Conservation (phyloP, 371 early-diverging fungal genomes). For the Mucor indicus region DNA sequence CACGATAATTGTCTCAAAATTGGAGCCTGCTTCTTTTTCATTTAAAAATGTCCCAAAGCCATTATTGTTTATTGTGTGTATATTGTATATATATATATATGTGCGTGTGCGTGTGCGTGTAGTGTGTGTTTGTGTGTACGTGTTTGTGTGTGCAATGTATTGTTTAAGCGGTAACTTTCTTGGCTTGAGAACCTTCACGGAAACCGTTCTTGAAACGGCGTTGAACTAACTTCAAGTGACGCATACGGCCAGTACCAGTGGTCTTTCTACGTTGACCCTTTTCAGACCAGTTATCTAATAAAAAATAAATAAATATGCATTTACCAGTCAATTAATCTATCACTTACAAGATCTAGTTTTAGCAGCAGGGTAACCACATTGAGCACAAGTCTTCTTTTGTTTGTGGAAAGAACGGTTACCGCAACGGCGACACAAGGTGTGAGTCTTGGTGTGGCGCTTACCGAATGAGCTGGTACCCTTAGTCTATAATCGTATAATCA, state of each 20-base stretch:
- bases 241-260: constrained; percentile 98
- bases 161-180: constrained; percentile 21
- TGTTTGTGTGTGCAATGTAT: too few species aligned
- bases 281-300: constrained; percentile 51
- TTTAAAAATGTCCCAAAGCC: too few species aligned
- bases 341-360: constrained; percentile 91
- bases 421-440: constrained; percentile 97
- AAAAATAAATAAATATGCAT: background rate
- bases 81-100: too few species aligned
- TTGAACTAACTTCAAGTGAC: constrained; percentile 88
- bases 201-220: constrained; percentile 96
- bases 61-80: too few species aligned
- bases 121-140: too few species aligned
- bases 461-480: constrained; percentile 24
- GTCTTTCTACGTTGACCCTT: constrained; percentile 97
- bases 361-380: constrained; percentile 98
- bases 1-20: too few species aligned
- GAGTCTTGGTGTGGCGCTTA: constrained; percentile 91
- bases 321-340: too few species aligned
- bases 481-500: too few species aligned
- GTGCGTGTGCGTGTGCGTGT: too few species aligned
- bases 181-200: constrained; percentile 77
- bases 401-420: constrained; percentile 98
- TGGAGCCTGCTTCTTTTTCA: too few species aligned
- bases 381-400: constrained; percentile 98